These are phyloP conservation scores for Houttuynia cordata DNA, from an alignment of 164 flowering plant species.

Conservation along the genomic window DNA sequence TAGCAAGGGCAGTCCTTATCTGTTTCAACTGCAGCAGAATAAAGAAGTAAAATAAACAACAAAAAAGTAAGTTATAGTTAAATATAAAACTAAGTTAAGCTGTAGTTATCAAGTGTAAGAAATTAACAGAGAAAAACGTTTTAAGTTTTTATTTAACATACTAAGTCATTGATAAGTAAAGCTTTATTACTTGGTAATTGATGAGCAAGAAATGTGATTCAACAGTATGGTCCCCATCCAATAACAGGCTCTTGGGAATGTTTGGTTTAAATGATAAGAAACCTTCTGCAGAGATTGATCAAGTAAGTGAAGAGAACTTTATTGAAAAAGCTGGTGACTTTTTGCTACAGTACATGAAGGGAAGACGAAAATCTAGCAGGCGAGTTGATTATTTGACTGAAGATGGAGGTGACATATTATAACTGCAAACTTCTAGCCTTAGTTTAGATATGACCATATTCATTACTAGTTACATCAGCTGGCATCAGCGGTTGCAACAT, in stretches of 20 bases:
- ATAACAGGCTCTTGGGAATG: slow-evolving; percentile 72
- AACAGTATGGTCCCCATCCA: slow-evolving; percentile 70
- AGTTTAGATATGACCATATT: too few relatives aligned
- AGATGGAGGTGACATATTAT: neutral
- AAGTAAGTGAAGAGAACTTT: neutral
- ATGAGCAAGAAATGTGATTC: slow-evolving; percentile 80
- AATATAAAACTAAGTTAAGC: neutral
- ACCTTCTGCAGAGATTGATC: slow-evolving; percentile 55
- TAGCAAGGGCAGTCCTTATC: slow-evolving; percentile 86
- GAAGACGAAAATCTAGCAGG: too few relatives aligned
- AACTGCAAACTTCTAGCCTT: neutral
- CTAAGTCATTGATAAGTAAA: neutral
- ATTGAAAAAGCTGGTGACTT: neutral
- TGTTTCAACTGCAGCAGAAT: slow-evolving; percentile 63
- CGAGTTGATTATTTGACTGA: too few relatives aligned
- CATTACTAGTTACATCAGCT: neutral
- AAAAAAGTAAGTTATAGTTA: neutral
- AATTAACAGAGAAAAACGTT: neutral
- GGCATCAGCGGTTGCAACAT: neutral
- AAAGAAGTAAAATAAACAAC: slow-evolving; percentile 1
- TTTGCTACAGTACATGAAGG: neutral
- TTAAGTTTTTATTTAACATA: neutral
- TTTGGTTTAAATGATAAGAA: slow-evolving; percentile 83
- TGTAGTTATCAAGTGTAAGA: too few relatives aligned
- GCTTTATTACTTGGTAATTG: slow-evolving; percentile 63